Evolutionary conservation across 83 land plant genomes (phyloP).

Genomic region (Isoetes engelmannii): DNA sequence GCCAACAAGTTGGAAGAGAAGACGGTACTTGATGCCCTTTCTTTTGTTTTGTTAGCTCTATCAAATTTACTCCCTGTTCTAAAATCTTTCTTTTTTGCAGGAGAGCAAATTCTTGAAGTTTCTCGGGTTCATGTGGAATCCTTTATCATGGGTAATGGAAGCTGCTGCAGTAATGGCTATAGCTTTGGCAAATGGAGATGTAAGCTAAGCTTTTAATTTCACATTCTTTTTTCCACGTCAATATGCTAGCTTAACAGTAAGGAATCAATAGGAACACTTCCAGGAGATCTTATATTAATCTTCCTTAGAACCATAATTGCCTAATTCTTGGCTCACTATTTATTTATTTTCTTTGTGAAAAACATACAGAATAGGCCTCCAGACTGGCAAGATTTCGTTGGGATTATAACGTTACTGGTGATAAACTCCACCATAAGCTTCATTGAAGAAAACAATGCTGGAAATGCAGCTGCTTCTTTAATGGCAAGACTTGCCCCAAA

Average conservation of each 20-base stretch:
- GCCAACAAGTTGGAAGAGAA: conserved; percentile 49
- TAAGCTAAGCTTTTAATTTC: background rate
- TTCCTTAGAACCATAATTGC: too few relatives aligned
- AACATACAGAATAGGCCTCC: conserved; percentile 17
- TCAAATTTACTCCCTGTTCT: too few relatives aligned
- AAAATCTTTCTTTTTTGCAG: background rate
- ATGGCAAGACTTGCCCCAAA: conserved; percentile 64
- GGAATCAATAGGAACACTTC: background rate
- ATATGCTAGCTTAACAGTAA: background rate
- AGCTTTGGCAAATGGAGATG: conserved; percentile 30
- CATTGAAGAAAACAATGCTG: conserved; percentile 18
- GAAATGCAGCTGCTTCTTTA: conserved; percentile 48
- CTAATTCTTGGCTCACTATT: too few relatives aligned
- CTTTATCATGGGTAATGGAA: conserved; percentile 20
- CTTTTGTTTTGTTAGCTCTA: background rate
- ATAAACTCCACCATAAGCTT: conserved; percentile 24
- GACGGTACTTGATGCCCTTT: conserved; percentile 4
- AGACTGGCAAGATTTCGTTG: conserved; percentile 22
- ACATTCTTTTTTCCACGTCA: background rate
- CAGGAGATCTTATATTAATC: background rate
- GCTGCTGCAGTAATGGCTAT: conserved; percentile 32
- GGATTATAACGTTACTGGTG: conserved; percentile 18
- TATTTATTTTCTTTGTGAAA: background rate
- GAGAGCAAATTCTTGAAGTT: conserved; percentile 35
- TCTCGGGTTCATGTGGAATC: conserved; percentile 40